Evolutionary conservation across 371 early-diverging fungal genomes (phyloP), one percentile per base, ranked within the genome.

Genomic region (Lichtheimia ornata): DNA sequence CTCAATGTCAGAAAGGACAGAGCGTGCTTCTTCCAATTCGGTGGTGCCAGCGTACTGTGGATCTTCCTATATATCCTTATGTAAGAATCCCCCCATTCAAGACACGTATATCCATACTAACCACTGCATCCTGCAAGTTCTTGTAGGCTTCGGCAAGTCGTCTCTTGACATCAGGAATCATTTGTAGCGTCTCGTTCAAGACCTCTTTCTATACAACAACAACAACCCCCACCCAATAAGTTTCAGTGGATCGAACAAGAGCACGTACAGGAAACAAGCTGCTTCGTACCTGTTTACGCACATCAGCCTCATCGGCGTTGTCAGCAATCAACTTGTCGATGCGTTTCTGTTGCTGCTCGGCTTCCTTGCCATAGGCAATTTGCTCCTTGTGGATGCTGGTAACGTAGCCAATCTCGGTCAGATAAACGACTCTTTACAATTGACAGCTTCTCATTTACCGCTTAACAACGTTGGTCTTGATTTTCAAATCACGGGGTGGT

Each of bases 151-250:
- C 71, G 4, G 66, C 75, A 18, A 92, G 75, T 42, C 93, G 71
- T 30, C 76, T 73, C 45, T 89, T 77, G 50, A 85, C 75, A 63
- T 91, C 91, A 15, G 91, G 93, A 44, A 92, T 83, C 90, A 92
- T 92, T 53, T 78, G 74, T 24, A 69, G 61, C 5, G 91, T 90
- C 59, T 92, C 93, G 2, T 84, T 88, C 42, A 92, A 77, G 3
- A 92, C 93, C 63, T 91, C 91, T 60, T 84, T 78, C 89, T 91
- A 62, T 59, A 50, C 27, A n/a, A n/a, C n/a, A n/a, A n/a, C n/a
- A n/a, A n/a, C n/a, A 41, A 42, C 9, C 17, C 44, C 22, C 11
- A 11, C 40, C 4, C 14, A 44, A 24, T 7, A 11, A 7, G 14
- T 52, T 7, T 30, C 5, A 41, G 12, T 51, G 61, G 2, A 35